Percentiles rank a stretch among this genome's conserved stretches.
phyloP scores from a whole-genome alignment of 305 asterid species.

The Fraxinus dipetala region DNA sequence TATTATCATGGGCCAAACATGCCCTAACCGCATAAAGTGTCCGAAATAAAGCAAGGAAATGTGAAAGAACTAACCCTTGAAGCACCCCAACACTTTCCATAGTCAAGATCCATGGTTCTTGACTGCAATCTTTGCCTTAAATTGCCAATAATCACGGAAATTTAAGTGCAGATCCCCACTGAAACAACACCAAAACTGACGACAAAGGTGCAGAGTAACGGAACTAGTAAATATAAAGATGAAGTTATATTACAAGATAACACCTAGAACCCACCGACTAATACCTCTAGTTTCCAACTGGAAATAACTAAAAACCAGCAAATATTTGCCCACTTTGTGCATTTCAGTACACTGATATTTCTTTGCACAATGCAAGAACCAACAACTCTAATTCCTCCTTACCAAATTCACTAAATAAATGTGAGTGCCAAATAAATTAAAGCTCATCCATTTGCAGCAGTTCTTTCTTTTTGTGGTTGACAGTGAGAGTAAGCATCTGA shows the following conservation, averaged over 20 bases:
- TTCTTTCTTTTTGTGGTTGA: slow-evolving; percentile 13
- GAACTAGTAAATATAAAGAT: background rate
- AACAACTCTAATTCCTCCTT: slow-evolving; percentile 11
- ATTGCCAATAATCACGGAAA: slow-evolving; percentile 21
- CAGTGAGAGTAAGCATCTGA: slow-evolving; percentile 17
- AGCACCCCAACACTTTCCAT: slow-evolving; percentile 64
- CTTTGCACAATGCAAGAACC: slow-evolving; percentile 26
- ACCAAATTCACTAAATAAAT: slow-evolving; percentile 10
- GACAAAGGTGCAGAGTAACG: background rate
- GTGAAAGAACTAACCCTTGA: slow-evolving; percentile 50
- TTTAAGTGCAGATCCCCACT: slow-evolving; percentile 35
- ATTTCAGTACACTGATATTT: slow-evolving; percentile 23
- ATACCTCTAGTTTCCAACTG: slow-evolving; percentile 30
- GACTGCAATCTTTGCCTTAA: slow-evolving; percentile 17
- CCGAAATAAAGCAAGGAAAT: slow-evolving; percentile 11
- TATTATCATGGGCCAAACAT: background rate
- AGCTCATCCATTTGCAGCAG: slow-evolving; percentile 23
- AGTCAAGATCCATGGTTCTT: slow-evolving; percentile 54
- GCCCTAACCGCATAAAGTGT: background rate
- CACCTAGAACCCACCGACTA: slow-evolving; percentile 29
- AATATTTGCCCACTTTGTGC: slow-evolving; percentile 28
- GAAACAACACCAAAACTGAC: slow-evolving; percentile 13
- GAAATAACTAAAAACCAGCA: slow-evolving; percentile 33
- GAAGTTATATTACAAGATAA: slow-evolving; percentile 22
- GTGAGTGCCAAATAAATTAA: slow-evolving; percentile 10